Base-by-base conservation (phyloP, 2,329 filamentous ascomycete species). In the Calonectria hawksworthii region DNA sequence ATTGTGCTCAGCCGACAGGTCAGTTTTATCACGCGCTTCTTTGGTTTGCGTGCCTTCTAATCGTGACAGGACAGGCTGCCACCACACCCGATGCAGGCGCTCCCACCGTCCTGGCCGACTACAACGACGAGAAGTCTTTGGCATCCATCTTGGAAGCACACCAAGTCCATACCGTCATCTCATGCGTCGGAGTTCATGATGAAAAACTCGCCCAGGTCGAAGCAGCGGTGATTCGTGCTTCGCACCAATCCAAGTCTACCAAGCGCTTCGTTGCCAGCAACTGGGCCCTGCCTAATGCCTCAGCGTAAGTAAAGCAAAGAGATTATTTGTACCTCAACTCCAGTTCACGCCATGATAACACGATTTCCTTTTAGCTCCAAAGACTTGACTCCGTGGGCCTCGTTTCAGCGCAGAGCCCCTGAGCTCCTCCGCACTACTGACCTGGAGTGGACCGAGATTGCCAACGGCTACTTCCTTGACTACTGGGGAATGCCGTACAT, bases 381-480 rank as follows among this genome's bases (percentile, higher is more conserved):
- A 70, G 54, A 30, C 14, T 16, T 34, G 44, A 64, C 26, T 28
- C 63, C 13, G 8, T 75, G 74, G 71, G 23, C 71, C 16, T n/a
- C 56, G 16, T 67, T 68, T 44, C 71, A 68, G 6, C 52, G 67
- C 18, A 66, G 64, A 32, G 54, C 38, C 51, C 54, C 51, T 10
- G 28, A 34, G 13, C 18, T 21, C 11, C 51, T 72, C 23, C 38
- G 51, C 1, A 52, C 64, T 14, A 59, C 54, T 28, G n/a, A 23
- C n/a, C 81, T 89, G 2, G 80, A 87, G 66, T 86, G 81, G 65
- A 88, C 86, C 0, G 76, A 81, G 9, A 75, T 88, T 6, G 78
- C 83, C 38, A 86, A 83, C 28, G 88, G 87, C 4, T 86, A 84
- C 72, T 88, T 89, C 76, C 82, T 88, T 76, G 87, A 89, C 74